These are phyloP conservation scores for Orbilia blumenaviensis DNA, from an alignment of 2,329 filamentous ascomycete species.

Conservation along the genomic window DNA sequence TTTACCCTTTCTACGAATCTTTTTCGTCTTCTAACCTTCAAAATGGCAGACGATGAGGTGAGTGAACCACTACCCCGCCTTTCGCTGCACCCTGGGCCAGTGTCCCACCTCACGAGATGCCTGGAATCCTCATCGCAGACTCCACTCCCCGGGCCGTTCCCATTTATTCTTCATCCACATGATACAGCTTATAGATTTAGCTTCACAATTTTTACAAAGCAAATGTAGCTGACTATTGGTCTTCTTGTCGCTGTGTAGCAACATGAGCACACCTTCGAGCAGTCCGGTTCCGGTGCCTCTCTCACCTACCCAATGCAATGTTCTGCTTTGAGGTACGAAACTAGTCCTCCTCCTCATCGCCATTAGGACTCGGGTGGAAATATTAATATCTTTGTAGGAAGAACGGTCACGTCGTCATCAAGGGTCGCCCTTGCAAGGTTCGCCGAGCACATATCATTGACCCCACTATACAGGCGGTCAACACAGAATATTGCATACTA, in stretches of 20 bases:
- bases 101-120: slow-evolving; percentile 81
- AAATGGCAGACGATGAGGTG: slow-evolving; percentile 49
- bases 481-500: neutral
- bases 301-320: slow-evolving; percentile 97
- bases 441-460: neutral
- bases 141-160: slow-evolving; percentile 59
- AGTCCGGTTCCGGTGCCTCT: slow-evolving; percentile 95
- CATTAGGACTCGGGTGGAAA: slow-evolving; percentile 4
- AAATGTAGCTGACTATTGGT: slow-evolving; percentile 68
- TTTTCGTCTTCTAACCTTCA: slow-evolving; percentile 25
- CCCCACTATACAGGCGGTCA: neutral
- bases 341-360: neutral
- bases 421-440: slow-evolving; percentile 92
- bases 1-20: slow-evolving; percentile 16
- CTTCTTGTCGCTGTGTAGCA: slow-evolving; percentile 73
- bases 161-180: neutral
- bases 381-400: slow-evolving; percentile 38
- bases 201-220: neutral
- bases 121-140: slow-evolving; percentile 87
- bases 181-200: no score
- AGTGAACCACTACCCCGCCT: slow-evolving; percentile 39
- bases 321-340: slow-evolving; percentile 80
- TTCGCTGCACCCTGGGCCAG: slow-evolving; percentile 5
- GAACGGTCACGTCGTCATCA: slow-evolving; percentile 80
- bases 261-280: slow-evolving; percentile 78